phyloP scores from a whole-genome alignment of 805 yeast species.

The Yarrowia keelungensis region DNA sequence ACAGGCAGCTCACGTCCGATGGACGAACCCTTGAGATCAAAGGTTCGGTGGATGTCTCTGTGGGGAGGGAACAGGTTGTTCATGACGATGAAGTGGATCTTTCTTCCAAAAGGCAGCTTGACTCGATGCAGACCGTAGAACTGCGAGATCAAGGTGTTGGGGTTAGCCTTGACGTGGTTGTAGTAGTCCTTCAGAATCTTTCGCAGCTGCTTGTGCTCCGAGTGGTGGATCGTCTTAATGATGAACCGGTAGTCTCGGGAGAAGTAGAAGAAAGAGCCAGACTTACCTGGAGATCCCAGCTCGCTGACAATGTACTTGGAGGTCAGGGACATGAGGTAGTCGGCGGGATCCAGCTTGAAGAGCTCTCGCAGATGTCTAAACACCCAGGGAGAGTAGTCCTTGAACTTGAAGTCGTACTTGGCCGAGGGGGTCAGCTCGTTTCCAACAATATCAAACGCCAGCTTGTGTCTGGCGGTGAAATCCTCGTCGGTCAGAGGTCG shows the following conservation, averaged over 20 bases:
- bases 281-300: slow-evolving; percentile 93
- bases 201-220: slow-evolving; percentile 87
- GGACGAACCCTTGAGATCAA: slow-evolving; percentile 92
- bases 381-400: slow-evolving; percentile 94
- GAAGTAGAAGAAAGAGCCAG: slow-evolving; percentile 95
- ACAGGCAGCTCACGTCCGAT: slow-evolving; percentile 65
- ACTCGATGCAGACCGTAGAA: slow-evolving; percentile 95
- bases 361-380: slow-evolving; percentile 80
- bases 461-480: slow-evolving; percentile 73
- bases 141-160: slow-evolving; percentile 90
- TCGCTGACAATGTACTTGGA: slow-evolving; percentile 92
- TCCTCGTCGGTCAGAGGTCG: slow-evolving; percentile 73
- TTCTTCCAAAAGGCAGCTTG: slow-evolving; percentile 82
- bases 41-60: slow-evolving; percentile 80
- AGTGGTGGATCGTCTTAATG: slow-evolving; percentile 92
- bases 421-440: slow-evolving; percentile 91
- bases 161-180: slow-evolving; percentile 78
- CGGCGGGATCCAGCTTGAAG: slow-evolving; percentile 94
- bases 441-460: slow-evolving; percentile 83
- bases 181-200: slow-evolving; percentile 77
- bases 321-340: slow-evolving; percentile 88
- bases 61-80: slow-evolving; percentile 96
- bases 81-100: slow-evolving; percentile 94
- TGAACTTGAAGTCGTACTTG: slow-evolving; percentile 93
- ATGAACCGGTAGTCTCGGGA: slow-evolving; percentile 93